Conservation (phyloP, 1,284 basidiomycete species). For the Cryptococcus sp. region DNA sequence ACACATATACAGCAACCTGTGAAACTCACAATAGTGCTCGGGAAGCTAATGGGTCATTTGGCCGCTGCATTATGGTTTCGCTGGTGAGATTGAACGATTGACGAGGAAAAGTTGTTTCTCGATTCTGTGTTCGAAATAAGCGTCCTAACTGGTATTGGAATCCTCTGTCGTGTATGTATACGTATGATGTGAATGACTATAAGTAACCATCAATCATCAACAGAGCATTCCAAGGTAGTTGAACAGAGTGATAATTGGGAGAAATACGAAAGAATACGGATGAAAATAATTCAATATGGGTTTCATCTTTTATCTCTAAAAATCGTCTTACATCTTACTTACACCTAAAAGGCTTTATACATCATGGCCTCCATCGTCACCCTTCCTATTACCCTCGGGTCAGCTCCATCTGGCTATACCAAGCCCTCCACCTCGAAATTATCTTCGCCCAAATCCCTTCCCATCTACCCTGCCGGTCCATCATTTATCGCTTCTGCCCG, state of each 20-base stretch:
- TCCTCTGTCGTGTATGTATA: background rate
- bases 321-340: too few relatives aligned
- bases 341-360: background rate
- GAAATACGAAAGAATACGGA: too few relatives aligned
- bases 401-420: conserved; percentile 41
- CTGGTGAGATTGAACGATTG: too few relatives aligned
- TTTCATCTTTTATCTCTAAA: too few relatives aligned
- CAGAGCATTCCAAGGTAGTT: too few relatives aligned
- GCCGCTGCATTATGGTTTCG: conserved; percentile 21
- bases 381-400: conserved; percentile 42
- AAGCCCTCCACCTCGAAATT: conserved; percentile 41
- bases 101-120: background rate
- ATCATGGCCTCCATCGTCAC: conserved; percentile 44
- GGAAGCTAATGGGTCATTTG: conserved; percentile 36
- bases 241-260: too few relatives aligned
- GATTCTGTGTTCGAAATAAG: background rate
- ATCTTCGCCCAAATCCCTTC: conserved; percentile 46
- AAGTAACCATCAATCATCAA: too few relatives aligned
- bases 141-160: background rate
- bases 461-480: conserved; percentile 72
- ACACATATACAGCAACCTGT: background rate
- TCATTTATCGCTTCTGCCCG: conserved; percentile 77
- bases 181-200: background rate
- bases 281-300: too few relatives aligned
- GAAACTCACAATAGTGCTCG: conserved; percentile 42